Evolutionary conservation across 352 stramenopile species (phyloP).

Genomic region (Pythium plurisporium): DNA sequence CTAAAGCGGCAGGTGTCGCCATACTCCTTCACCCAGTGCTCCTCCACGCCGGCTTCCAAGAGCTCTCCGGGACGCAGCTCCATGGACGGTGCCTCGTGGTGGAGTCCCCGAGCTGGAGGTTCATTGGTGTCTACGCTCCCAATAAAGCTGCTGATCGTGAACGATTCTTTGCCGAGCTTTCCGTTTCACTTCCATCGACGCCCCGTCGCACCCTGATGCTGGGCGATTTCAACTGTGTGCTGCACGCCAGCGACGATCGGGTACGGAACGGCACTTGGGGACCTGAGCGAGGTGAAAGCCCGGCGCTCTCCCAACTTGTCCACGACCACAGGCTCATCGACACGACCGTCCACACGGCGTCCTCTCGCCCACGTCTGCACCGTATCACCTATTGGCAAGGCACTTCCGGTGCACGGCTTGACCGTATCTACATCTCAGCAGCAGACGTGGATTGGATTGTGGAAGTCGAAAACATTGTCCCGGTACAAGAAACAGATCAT

Average conservation of each 20-base stretch:
- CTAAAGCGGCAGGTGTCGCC: not conserved
- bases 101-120: not conserved
- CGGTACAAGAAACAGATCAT: not conserved
- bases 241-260: not conserved
- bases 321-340: not conserved
- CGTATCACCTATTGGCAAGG: constrained; percentile 6
- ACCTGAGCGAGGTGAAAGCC: not conserved
- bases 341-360: not conserved
- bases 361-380: too few relatives aligned
- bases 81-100: not conserved
- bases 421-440: not conserved
- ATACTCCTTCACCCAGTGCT: not conserved
- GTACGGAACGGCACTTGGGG: not conserved
- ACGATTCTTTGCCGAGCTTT: not conserved
- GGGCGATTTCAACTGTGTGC: not conserved
- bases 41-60: not conserved
- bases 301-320: not conserved
- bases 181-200: not conserved
- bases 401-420: not conserved
- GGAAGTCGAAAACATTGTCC: not conserved
- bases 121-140: not conserved
- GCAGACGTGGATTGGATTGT: not conserved
- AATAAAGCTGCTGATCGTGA: not conserved
- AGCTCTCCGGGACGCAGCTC: not conserved
- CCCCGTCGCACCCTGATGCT: not conserved